Evolutionary conservation across 148 eudicot genomes (phyloP), one percentile per base, ranked within the genome.

Genomic region (Vaccinium myrtillus): DNA sequence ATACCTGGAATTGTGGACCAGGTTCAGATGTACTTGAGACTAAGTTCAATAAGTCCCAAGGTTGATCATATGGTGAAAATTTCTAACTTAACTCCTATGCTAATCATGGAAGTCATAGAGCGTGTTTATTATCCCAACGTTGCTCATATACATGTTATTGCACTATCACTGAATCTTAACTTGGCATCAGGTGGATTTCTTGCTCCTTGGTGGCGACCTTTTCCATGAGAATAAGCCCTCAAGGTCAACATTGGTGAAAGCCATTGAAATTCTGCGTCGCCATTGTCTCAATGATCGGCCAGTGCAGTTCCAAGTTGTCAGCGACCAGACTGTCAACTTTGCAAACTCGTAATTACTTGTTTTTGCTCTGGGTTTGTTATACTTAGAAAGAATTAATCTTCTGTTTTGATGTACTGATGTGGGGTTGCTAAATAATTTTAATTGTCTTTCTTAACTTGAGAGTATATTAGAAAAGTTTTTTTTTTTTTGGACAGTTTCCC

Each of bases 141-240:
- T 84, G 18, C 79, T 16, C 30, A 63, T 77, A 15, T 21, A 55
- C 23, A 39, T 3, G 36, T 18, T 23, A 65, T 30, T 43, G 61
- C 16, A 77, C 32, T 54, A 51, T 77, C 78, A 81, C 50, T 53
- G 36, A 63, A 70, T 2, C 71, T 65, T 23, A 65, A n/a, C 82
- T 36, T 81, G 84, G 77, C 75, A 75, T 36, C 88, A 97, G 99
- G 99, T 94, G 89, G 98, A 97, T 81, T 94, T 95, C 75, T 86
- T 97, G 87, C 99, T 97, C 79, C 98, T 97, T 81, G 99, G 99
- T 74, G 99, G 99, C 53, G 99, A 97, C 88, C 98, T 97, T 82
- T 97, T 97, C 87, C 99, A 97, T 46, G 99, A 97, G 89, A 97
- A 97, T 86, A 97, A 95, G 90, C 99, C 99, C 16, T 94, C 99